Base-by-base conservation (phyloP, 2,329 filamentous ascomycete species). In the Rugonectria rugulosa region DNA sequence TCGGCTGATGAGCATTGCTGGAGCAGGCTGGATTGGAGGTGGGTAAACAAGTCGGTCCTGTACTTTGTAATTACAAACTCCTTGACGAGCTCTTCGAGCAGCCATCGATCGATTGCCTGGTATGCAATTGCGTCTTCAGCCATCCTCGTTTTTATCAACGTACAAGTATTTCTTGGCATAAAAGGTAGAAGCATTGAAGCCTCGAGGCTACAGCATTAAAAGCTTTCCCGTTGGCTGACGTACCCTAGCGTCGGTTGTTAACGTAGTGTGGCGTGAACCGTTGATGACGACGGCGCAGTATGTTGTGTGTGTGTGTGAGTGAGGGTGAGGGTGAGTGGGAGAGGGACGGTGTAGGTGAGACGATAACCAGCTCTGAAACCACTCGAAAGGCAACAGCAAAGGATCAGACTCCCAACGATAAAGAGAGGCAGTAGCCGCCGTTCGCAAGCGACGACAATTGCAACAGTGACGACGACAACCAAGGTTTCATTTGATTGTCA, bases 201-300 rank as follows among this genome's bases (percentile, higher is more conserved):
- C 64, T 67, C 55, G 44, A 67, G 64, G 64, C 64, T 65, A 20
- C 64, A 64, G 62, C 40, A 62, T 67, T 59, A 56, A 42, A 65
- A 57, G 64, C 53, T 57, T 56, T 57, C 56, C 48, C 12, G 47
- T 43, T 55, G 55, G 64, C 64, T 66, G 61, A 65, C 63, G 62
- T 67, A 51, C 56, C 64, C n/a, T n/a, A n/a, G n/a, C n/a, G n/a
- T 60, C 54, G 56, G 56, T 56, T 55, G 40, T 53, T 50, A 48
- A 57, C 42, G 49, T 51, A 46, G n/a, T 52, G 48, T 63, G 62
- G 64, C 59, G 63, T 53, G 56, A 51, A 47, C 61, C 51, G 50
- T 42, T 60, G 65, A 62, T 66, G 63, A 68, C 65, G 65, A 67
- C 65, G 57, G 48, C 38, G 29, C 29, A 23, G 15, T 12, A 40